These are phyloP conservation scores for Echium plantagineum DNA, from an alignment of 257 asterid species.

Conservation along the genomic window DNA sequence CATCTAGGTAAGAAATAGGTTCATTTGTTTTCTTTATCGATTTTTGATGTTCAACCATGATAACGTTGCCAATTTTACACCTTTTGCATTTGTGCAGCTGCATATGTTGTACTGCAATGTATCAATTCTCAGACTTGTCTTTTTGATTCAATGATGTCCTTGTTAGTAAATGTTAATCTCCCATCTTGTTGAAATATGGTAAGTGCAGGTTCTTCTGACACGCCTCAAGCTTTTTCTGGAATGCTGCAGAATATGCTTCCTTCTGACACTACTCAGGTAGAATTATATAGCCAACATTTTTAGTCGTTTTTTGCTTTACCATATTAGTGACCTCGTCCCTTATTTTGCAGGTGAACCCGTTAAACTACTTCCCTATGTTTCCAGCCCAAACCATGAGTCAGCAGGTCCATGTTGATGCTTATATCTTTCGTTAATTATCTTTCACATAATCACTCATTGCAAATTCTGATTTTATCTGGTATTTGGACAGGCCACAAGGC, in stretches of 20 bases:
- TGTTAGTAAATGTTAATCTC: conserved; percentile 41
- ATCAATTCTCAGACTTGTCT: background rate
- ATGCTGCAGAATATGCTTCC: conserved; percentile 74
- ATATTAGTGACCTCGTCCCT: background rate
- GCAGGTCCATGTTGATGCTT: conserved; percentile 41
- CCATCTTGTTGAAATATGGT: conserved; percentile 15
- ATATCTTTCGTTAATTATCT: background rate
- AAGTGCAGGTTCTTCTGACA: conserved; percentile 29
- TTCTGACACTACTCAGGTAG: conserved; percentile 63
- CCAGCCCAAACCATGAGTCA: conserved; percentile 97
- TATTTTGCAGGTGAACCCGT: conserved; percentile 5
- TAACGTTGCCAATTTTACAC: background rate
- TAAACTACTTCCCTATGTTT: conserved; percentile 34
- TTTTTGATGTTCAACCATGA: conserved; percentile 12
- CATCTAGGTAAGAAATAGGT: conserved; percentile 50
- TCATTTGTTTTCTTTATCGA: conserved; percentile 18
- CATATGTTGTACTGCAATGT: conserved; percentile 5
- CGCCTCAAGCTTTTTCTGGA: conserved; percentile 57
- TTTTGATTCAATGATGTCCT: conserved; percentile 13
- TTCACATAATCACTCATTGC: background rate
- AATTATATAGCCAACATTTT: background rate
- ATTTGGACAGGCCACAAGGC: conserved; percentile 75
- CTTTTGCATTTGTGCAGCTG: conserved; percentile 10
- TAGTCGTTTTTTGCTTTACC: background rate
- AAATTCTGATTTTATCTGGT: background rate